Percentiles rank a stretch among this genome's conserved stretches.
Evolutionary conservation across 108 stramenopile species (phyloP).

Genomic region (Skeletonema marinoi): DNA sequence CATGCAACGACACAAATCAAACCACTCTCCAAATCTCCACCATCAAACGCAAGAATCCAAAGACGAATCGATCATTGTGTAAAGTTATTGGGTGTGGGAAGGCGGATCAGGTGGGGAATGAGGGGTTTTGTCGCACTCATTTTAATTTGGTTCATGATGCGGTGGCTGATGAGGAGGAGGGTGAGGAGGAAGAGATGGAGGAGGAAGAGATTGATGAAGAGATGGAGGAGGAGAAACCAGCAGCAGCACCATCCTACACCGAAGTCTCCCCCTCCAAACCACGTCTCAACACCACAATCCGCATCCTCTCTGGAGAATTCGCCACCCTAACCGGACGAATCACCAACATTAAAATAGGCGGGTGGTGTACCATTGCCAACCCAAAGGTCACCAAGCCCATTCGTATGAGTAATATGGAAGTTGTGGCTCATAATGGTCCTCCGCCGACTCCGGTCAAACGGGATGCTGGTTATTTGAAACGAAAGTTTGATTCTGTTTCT

Average conservation of each 20-base stretch:
- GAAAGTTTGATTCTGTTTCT: background rate
- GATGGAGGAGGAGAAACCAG: background rate
- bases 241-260: background rate
- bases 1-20: background rate
- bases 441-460: background rate
- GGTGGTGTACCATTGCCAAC: background rate
- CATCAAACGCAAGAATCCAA: background rate
- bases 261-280: background rate
- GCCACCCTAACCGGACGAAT: background rate
- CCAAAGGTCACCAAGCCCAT: background rate
- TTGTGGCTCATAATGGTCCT: background rate
- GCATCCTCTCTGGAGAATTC: background rate
- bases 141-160: background rate
- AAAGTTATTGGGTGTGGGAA: slow-evolving; percentile 19
- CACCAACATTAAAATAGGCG: background rate
- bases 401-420: background rate
- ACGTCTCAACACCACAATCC: background rate
- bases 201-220: background rate
- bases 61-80: slow-evolving; percentile 7
- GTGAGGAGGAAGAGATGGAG: background rate
- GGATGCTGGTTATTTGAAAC: background rate
- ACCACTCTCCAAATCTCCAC: background rate
- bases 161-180: background rate
- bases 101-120: slow-evolving; percentile 5
- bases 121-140: slow-evolving; percentile 14